Evolutionary conservation across 2,329 filamentous ascomycete genomes (phyloP), one percentile per base, ranked within the genome.

Genomic region (Fusarium sp.): DNA sequence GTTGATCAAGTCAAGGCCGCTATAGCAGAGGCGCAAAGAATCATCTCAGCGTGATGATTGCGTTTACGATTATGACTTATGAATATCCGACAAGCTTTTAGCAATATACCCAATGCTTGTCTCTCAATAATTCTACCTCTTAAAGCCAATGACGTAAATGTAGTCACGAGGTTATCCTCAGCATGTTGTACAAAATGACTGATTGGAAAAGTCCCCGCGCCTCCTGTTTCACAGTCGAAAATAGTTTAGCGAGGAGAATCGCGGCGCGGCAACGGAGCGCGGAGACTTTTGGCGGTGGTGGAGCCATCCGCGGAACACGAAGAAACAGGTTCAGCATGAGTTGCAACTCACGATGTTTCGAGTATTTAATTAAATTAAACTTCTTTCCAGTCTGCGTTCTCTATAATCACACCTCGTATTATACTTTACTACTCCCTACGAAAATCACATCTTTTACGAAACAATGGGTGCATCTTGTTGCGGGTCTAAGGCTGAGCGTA

Each of bases 1-100:
- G 70, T 72, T 1, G 70, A 72, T 7, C 70, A 72, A 31, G 70
- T 72, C 0, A 54, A 26, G 22, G 70, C 70, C 1, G 70, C 51
- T 0, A 61, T 68, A 42, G 62, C 54, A 7, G 65, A 68, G 41
- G 65, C 65, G 5, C 61, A 66, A 3, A 20, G 62, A 6, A 59
- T 67, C 2, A 67, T 66, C 24, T n/a, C 51, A 5, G 61, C 14
- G 0, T 65, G 16, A 63, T 5, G 5, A 13, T 3, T 15, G 9
- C n/a, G 15, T 26, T 16, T 18, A 57, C 24, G 30, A 57, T 26
- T 30, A 42, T 42, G 54, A 33, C 12, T 50, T 26, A 31, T 13
- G 36, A 60, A 26, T 22, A 9, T 8, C 2, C 8, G 26, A 22
- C 28, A 44, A 12, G 30, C 13, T 47, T 18, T 24, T 22, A 20